Evolutionary conservation across 2,329 filamentous ascomycete genomes (phyloP).

Genomic region (Thielaviopsis punctulata): DNA sequence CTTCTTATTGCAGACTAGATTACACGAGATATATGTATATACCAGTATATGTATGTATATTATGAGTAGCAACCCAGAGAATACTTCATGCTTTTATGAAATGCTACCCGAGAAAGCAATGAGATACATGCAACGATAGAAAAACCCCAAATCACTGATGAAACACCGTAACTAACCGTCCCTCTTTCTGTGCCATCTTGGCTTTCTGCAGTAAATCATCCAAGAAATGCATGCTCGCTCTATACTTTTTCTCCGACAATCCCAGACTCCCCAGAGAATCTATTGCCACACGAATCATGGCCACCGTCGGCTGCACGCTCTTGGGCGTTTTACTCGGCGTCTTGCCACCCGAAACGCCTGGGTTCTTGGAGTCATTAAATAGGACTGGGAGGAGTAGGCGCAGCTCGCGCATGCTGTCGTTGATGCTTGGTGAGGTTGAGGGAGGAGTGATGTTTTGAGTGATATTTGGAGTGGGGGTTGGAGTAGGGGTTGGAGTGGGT

Average conservation of each 20-base stretch:
- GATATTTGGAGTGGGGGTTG: background rate
- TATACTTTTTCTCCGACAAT: background rate
- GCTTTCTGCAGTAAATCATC: constrained; percentile 6
- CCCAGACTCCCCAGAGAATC: background rate
- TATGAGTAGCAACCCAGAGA: too few species aligned
- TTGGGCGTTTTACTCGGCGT: background rate
- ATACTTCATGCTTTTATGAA: too few species aligned
- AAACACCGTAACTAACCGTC: background rate
- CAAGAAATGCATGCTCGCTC: background rate
- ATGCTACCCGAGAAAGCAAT: too few species aligned
- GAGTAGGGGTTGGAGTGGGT: background rate
- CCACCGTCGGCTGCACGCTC: background rate
- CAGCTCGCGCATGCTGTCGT: background rate
- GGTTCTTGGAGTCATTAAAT: background rate
- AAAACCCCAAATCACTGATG: background rate
- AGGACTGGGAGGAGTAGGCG: constrained; percentile 1
- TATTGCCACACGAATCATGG: constrained; percentile 7
- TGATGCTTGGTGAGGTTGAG: too few species aligned
- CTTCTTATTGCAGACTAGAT: too few species aligned
- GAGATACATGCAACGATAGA: too few species aligned
- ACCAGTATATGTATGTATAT: too few species aligned
- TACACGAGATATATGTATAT: too few species aligned
- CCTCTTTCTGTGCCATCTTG: constrained; percentile 1
- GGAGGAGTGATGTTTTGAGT: background rate
- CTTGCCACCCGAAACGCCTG: background rate